Conservation (phyloP, 2,329 filamentous ascomycete genomes). For the Gnomoniopsis sp. region DNA sequence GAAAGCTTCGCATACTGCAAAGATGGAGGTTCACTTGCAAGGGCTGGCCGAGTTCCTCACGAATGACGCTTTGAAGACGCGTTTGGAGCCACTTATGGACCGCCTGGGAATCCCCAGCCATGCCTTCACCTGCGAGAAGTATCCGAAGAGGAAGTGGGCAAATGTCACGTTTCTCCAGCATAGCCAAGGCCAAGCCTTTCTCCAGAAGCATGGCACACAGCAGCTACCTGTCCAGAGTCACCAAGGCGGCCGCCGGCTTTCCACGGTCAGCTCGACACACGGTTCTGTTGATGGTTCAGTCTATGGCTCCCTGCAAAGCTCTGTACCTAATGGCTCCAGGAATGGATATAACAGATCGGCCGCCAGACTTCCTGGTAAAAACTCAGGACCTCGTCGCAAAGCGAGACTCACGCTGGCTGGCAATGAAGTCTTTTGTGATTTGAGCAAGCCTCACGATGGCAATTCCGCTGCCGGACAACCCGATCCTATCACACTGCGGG, state of each 20-base stretch:
- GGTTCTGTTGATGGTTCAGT: background rate
- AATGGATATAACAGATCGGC: background rate
- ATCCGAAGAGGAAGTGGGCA: conserved; percentile 30
- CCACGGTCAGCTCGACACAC: conserved; percentile 1
- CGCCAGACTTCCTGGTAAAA: background rate
- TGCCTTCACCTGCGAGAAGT: conserved; percentile 43
- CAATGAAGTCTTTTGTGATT: conserved; percentile 27
- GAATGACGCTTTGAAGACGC: conserved; percentile 32
- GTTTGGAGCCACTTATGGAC: conserved; percentile 38
- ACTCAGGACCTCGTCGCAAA: conserved; percentile 11
- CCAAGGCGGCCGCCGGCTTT: background rate
- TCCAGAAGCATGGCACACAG: conserved; percentile 30
- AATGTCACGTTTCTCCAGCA: conserved; percentile 40
- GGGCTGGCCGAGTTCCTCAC: conserved; percentile 40
- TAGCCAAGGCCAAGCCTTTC: conserved; percentile 39
- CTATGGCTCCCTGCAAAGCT: background rate
- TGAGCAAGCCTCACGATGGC: conserved; percentile 13
- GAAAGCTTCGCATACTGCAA: no score
- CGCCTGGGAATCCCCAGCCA: conserved; percentile 32
- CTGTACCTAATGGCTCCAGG: no score
- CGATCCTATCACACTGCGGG: conserved; percentile 19
- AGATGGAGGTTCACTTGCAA: conserved; percentile 45
- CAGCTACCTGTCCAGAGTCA: conserved; percentile 15
- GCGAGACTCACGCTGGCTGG: conserved; percentile 29
- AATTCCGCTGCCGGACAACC: background rate